Evolutionary conservation across 2,329 filamentous ascomycete species (phyloP).

Genomic region (Pseudopyricularia javanii): DNA sequence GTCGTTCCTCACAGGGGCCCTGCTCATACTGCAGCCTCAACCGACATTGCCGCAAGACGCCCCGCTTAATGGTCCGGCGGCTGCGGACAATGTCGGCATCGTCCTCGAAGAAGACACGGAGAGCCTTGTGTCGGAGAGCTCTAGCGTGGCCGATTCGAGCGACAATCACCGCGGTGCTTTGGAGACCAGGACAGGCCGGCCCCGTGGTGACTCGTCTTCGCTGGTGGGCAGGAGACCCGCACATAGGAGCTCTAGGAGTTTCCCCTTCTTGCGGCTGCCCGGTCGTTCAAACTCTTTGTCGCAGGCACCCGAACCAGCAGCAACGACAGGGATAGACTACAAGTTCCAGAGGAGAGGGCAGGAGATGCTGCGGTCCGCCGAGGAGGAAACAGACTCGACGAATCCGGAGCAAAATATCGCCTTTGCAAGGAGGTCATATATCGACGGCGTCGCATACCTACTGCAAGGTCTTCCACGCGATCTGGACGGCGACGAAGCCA

Average conservation of each 20-base stretch:
- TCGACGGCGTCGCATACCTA: conserved; percentile 50
- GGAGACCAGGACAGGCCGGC: background rate
- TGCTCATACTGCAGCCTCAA: conserved; percentile 2
- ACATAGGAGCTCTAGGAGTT: background rate
- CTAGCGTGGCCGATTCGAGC: background rate
- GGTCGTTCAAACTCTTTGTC: background rate
- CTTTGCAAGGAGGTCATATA: conserved; percentile 47
- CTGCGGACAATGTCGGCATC: background rate
- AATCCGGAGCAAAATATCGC: conserved; percentile 1
- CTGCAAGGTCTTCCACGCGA: conserved; percentile 46
- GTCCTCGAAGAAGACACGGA: conserved; percentile 2
- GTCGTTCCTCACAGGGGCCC: conserved; percentile 2
- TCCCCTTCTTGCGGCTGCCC: conserved; percentile 1
- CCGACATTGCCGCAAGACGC: background rate
- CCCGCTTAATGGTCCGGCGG: background rate
- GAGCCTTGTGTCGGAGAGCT: background rate
- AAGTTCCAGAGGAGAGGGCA: conserved; percentile 3
- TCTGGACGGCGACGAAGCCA: conserved; percentile 39
- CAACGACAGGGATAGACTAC: background rate
- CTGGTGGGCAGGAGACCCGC: background rate
- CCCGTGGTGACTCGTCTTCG: background rate
- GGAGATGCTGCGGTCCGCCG: conserved; percentile 1
- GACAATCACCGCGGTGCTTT: background rate
- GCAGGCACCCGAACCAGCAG: background rate
- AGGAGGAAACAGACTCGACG: conserved; percentile 2